Conservation (phyloP, 192 early-diverging fungal genomes). For the Kappamyces sp. region DNA sequence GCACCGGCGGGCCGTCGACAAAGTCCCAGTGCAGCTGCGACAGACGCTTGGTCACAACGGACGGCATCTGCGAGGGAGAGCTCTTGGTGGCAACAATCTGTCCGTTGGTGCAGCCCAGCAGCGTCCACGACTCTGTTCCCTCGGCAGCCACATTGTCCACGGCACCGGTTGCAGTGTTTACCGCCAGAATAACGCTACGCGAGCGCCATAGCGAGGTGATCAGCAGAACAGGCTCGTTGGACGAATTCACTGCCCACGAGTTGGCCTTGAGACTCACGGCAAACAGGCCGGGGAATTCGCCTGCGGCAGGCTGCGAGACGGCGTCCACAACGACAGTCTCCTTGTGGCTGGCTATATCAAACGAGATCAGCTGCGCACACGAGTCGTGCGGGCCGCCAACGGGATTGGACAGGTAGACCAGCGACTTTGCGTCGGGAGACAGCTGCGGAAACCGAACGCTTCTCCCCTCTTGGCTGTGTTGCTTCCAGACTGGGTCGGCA, state of each 20-base stretch:
- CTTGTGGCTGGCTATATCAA: conserved; percentile 25
- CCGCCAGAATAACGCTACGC: conserved; percentile 29
- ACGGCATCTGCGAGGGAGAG: conserved; percentile 49
- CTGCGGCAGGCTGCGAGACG: conserved; percentile 25
- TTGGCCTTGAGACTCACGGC: conserved; percentile 45
- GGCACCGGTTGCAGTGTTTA: conserved; percentile 39
- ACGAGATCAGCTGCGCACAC: conserved; percentile 44
- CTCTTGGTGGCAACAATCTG: conserved; percentile 43
- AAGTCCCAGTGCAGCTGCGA: too few species aligned
- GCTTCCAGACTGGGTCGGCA: conserved; percentile 21
- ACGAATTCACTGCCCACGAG: neutral
- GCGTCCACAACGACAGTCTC: conserved; percentile 30
- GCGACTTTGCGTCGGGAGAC: conserved; percentile 36
- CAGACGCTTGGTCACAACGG: conserved; percentile 14
- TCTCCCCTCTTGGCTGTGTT: conserved; percentile 23
- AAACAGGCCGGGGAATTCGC: conserved; percentile 66
- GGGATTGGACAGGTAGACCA: conserved; percentile 59
- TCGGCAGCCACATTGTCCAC: conserved; percentile 47
- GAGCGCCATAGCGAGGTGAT: conserved; percentile 32
- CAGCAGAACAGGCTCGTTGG: conserved; percentile 7
- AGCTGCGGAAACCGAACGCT: conserved; percentile 60
- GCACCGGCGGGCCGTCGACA: too few species aligned
- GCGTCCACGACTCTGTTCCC: conserved; percentile 34
- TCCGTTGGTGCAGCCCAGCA: conserved; percentile 38
- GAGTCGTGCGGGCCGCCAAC: conserved; percentile 65